A percentile compares a stretch with the other conserved stretches of the same genome.
phyloP scores from a whole-genome alignment of 192 early-diverging fungal species.

The Pecoramyces ruminantium region DNA sequence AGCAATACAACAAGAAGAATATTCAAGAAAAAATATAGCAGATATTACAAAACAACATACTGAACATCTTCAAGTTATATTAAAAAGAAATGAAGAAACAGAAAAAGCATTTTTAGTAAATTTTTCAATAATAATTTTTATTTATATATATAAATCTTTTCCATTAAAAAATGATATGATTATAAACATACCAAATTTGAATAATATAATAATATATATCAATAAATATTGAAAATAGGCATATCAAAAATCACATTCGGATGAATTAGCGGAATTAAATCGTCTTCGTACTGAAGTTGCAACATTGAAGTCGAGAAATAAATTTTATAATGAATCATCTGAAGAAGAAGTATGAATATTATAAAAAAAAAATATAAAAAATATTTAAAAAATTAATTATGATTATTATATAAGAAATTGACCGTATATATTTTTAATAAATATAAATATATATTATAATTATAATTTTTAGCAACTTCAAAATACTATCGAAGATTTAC shows the following conservation, averaged over 20 bases:
- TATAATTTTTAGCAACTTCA: background rate
- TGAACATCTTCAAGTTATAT: background rate
- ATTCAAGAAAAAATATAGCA: background rate
- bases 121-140: no score
- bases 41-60: background rate
- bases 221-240: background rate
- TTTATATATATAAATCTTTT: no score
- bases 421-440: no score
- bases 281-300: background rate
- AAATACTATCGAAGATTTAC: background rate
- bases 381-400: no score
- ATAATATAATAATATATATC: no score
- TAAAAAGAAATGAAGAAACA: background rate
- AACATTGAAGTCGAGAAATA: background rate
- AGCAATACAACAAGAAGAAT: background rate
- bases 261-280: background rate
- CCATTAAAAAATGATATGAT: no score
- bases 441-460: no score
- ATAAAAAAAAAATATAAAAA: no score
- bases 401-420: no score
- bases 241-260: background rate
- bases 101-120: background rate
- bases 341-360: background rate
- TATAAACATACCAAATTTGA: no score
- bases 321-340: background rate